phyloP scores from a whole-genome alignment of 164 flowering plant genomes.

The Umbilicus rupestris region DNA sequence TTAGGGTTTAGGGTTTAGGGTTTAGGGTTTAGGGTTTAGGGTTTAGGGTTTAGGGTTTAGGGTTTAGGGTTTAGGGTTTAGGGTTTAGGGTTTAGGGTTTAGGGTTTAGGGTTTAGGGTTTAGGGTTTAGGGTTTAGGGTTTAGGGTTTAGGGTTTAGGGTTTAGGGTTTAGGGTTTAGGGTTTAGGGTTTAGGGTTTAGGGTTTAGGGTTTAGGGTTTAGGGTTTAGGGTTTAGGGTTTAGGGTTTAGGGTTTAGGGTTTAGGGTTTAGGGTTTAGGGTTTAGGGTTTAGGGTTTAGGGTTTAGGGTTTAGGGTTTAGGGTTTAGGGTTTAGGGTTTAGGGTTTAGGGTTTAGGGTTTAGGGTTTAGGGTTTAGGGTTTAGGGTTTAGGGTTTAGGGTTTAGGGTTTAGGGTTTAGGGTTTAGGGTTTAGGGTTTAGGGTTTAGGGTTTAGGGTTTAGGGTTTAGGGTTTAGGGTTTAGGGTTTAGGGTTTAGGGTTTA shows the following conservation, averaged over 20 bases:
- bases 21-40: neutral
- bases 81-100: neutral
- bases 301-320: slow-evolving; percentile 5
- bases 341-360: neutral
- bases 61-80: neutral
- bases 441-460: slow-evolving; percentile 1
- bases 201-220: neutral
- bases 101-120: neutral
- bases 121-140: neutral
- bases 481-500: neutral
- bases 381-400: slow-evolving; percentile 6
- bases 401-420: slow-evolving; percentile 1
- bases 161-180: neutral
- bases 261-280: slow-evolving; percentile 2
- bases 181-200: neutral
- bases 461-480: slow-evolving; percentile 5
- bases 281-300: neutral
- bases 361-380: neutral
- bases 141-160: neutral
- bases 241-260: neutral
- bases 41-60: slow-evolving; percentile 3
- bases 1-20: neutral
- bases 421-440: slow-evolving; percentile 6
- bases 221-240: slow-evolving; percentile 3
- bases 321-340: slow-evolving; percentile 5